These are phyloP conservation scores for Zymoseptoria pseudotritici DNA, from an alignment of 2,329 filamentous ascomycete genomes.

Conservation along the genomic window DNA sequence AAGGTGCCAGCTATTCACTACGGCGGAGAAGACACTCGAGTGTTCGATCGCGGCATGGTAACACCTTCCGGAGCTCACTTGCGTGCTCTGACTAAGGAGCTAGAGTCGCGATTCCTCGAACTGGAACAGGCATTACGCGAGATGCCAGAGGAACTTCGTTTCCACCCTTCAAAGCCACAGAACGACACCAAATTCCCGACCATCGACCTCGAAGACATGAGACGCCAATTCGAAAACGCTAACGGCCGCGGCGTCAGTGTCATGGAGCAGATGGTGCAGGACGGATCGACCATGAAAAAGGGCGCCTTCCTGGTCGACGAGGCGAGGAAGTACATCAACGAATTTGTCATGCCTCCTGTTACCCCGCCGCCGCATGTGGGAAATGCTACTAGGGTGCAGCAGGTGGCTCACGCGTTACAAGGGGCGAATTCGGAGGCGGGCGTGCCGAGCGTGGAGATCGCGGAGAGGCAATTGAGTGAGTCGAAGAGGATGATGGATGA, in stretches of 20 bases:
- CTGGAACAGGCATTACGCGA: slow-evolving; percentile 55
- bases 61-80: slow-evolving; percentile 71
- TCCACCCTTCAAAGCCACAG: slow-evolving; percentile 24
- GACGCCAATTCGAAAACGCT: slow-evolving; percentile 22
- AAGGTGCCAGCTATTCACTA: slow-evolving; percentile 43
- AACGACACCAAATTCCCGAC: slow-evolving; percentile 26
- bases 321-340: slow-evolving; percentile 31
- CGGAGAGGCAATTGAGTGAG: slow-evolving; percentile 26
- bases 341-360: slow-evolving; percentile 32
- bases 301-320: slow-evolving; percentile 32
- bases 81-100: slow-evolving; percentile 60
- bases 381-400: slow-evolving; percentile 1
- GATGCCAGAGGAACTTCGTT: slow-evolving; percentile 24
- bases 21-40: slow-evolving; percentile 33
- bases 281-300: slow-evolving; percentile 29
- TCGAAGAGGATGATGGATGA: slow-evolving; percentile 29
- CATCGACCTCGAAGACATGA: slow-evolving; percentile 27
- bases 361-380: slow-evolving; percentile 23
- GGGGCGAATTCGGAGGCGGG: slow-evolving; percentile 3
- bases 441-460: slow-evolving; percentile 22
- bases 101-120: slow-evolving; percentile 63
- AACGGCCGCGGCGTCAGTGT: slow-evolving; percentile 27
- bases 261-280: slow-evolving; percentile 34
- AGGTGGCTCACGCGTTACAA: slow-evolving; percentile 1
- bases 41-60: slow-evolving; percentile 55